Percentiles rank a stretch among this genome's conserved stretches.
Evolutionary conservation across 345 rosid genomes (phyloP).

Genomic region (Rhodamnia argentea): DNA sequence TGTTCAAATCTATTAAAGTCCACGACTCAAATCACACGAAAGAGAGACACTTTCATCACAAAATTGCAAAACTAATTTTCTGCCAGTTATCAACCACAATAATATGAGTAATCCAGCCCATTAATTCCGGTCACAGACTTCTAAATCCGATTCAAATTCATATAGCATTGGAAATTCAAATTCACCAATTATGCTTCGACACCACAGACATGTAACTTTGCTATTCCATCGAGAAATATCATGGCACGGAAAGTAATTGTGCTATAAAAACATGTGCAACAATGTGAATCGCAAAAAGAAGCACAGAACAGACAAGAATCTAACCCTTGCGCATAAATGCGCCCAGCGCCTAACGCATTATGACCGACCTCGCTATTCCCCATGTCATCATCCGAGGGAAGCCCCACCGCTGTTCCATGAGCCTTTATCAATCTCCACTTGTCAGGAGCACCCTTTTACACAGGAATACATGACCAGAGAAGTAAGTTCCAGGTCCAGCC

Average conservation of each 20-base stretch:
- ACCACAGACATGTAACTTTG: neutral
- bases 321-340: conserved; percentile 87
- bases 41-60: neutral
- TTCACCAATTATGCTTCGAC: neutral
- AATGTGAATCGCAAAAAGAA: neutral
- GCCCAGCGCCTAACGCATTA: conserved; percentile 98
- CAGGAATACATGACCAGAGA: neutral
- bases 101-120: neutral
- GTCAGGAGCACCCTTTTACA: conserved; percentile 55
- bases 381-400: conserved; percentile 96
- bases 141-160: neutral
- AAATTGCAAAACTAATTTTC: neutral
- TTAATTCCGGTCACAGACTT: neutral
- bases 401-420: conserved; percentile 88
- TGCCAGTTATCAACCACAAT: neutral
- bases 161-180: neutral
- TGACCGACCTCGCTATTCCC: conserved; percentile 99
- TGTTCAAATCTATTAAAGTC: neutral
- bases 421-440: conserved; percentile 85
- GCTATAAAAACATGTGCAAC: neutral
- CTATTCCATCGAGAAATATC: neutral
- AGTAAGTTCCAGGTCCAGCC: neutral
- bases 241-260: neutral
- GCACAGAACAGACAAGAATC: neutral
- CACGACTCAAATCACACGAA: neutral